Base-by-base conservation (phyloP, 768 basidiomycete species). In the Kwoniella newhampshirensis region DNA sequence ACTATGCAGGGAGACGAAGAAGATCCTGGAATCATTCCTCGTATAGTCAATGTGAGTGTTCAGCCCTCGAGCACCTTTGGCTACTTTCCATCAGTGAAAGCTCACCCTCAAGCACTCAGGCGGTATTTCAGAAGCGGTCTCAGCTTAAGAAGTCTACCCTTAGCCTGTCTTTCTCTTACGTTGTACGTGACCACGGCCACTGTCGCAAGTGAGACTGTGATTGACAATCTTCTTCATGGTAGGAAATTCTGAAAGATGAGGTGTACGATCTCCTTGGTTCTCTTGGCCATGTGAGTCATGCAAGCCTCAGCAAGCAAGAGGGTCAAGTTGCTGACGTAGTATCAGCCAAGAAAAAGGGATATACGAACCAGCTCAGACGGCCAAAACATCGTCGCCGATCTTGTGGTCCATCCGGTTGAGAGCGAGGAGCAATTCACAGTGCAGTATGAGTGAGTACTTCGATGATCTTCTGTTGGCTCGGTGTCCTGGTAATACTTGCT, bases 171-270 rank as follows among this genome's bases (percentile, higher is more conserved):
- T 21, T 68, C 80, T 87, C 87, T 1, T 91, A 91, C 60, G 87
- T 67, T 8, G 65, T 63, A 21, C 49, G 62, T 61, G 8, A 12
- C 7, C 1, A 25, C 23, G 21, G 7, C 40, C 42, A 44, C 18
- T 18, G 8, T 47, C n/a, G 40, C n/a, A 46, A 26, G 39, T 53
- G 43, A 46, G 9, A 9, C 25, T 20, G 20, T 30, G 20, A 37
- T 20, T 51, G 35, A 40, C 21, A 4, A 15, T 18, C 25, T 35
- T 20, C 18, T 3, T 23, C 23, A 26, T 41, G 27, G 13, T 30
- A 62, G 63, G 90, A 93, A 73, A 89, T 93, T 51, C 89, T 91
- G 77, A 89, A 88, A 69, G 90, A 93, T 68, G 91, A 93, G 60
- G 87, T 88, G 2, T 92, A 88, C 67, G 91, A 92, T 71, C 81